Conservation (phyloP, 805 yeast species). For the Candida caryicola region DNA sequence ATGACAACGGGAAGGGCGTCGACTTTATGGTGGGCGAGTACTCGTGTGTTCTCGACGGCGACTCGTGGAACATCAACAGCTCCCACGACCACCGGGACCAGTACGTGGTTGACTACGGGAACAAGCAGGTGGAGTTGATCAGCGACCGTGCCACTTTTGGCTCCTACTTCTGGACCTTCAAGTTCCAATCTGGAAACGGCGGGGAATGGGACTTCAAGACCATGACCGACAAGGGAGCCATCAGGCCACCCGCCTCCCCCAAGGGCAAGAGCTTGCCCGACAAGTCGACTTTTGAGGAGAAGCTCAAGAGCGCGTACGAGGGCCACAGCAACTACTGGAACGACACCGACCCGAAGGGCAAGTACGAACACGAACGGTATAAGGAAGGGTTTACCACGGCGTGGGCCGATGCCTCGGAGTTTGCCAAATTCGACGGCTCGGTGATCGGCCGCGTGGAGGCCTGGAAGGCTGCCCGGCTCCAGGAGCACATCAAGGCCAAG, state of each 20-base stretch:
- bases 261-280: slow-evolving; percentile 34
- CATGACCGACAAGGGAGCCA: slow-evolving; percentile 63
- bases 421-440: slow-evolving; percentile 67
- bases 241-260: slow-evolving; percentile 20
- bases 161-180: slow-evolving; percentile 85
- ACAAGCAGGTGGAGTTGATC: slow-evolving; percentile 48
- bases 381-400: slow-evolving; percentile 75
- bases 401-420: slow-evolving; percentile 69
- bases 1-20: slow-evolving; percentile 42
- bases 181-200: slow-evolving; percentile 84
- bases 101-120: slow-evolving; percentile 62
- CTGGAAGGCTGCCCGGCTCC: slow-evolving; percentile 61
- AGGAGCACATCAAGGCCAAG: slow-evolving; percentile 55
- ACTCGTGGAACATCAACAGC: slow-evolving; percentile 62
- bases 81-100: slow-evolving; percentile 44
- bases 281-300: slow-evolving; percentile 39
- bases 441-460: slow-evolving; percentile 70
- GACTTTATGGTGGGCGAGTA: slow-evolving; percentile 87
- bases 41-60: slow-evolving; percentile 79
- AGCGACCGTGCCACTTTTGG: slow-evolving; percentile 62
- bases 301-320: slow-evolving; percentile 32
- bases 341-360: slow-evolving; percentile 49
- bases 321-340: slow-evolving; percentile 72
- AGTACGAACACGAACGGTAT: slow-evolving; percentile 78
- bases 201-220: slow-evolving; percentile 95